A percentile compares a stretch with the other conserved stretches of the same genome.
Evolutionary conservation across 2,329 filamentous ascomycete genomes (phyloP).

Genomic region (Fusarium sacchari): DNA sequence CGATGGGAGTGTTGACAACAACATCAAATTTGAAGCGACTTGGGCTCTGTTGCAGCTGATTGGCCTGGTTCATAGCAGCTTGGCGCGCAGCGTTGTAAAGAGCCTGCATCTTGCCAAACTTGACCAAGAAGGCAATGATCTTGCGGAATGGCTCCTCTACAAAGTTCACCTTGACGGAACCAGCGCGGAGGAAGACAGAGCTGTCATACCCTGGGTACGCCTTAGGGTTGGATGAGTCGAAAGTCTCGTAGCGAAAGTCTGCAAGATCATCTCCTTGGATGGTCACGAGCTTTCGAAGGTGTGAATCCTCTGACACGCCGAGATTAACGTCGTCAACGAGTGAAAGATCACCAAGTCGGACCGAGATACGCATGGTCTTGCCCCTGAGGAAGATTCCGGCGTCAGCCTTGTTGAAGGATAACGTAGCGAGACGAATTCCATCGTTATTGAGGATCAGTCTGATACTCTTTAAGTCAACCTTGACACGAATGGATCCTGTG

Average conservation of each 20-base stretch:
- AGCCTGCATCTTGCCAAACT: conserved; percentile 99
- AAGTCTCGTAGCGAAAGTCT: conserved; percentile 98
- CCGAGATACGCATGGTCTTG: conserved; percentile 86
- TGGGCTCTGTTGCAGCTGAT: conserved; percentile 88
- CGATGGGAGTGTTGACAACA: conserved; percentile 91
- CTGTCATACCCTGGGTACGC: conserved; percentile 95
- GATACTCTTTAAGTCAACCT: conserved; percentile 92
- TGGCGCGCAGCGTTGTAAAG: conserved; percentile 97
- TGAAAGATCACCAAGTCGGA: conserved; percentile 86
- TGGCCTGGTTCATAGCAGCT: conserved; percentile 92
- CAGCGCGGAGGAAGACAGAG: conserved; percentile 87
- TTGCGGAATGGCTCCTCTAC: conserved; percentile 97
- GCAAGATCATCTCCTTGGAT: conserved; percentile 96
- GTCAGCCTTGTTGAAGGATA: conserved; percentile 92
- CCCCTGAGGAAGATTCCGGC: conserved; percentile 89
- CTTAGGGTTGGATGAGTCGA: conserved; percentile 74
- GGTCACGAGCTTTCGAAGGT: conserved; percentile 85
- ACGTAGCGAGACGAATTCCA: conserved; percentile 89
- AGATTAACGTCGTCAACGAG: conserved; percentile 94
- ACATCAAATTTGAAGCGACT: conserved; percentile 95
- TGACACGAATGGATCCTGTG: conserved; percentile 86
- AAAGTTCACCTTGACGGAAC: conserved; percentile 97
- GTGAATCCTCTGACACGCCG: conserved; percentile 83
- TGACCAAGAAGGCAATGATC: conserved; percentile 97
- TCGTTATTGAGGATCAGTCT: conserved; percentile 97